A percentile compares a stretch with the other conserved stretches of the same genome.
Conservation (phyloP, 495 filamentous ascomycete species). For the Evansstolkia leycettana region DNA sequence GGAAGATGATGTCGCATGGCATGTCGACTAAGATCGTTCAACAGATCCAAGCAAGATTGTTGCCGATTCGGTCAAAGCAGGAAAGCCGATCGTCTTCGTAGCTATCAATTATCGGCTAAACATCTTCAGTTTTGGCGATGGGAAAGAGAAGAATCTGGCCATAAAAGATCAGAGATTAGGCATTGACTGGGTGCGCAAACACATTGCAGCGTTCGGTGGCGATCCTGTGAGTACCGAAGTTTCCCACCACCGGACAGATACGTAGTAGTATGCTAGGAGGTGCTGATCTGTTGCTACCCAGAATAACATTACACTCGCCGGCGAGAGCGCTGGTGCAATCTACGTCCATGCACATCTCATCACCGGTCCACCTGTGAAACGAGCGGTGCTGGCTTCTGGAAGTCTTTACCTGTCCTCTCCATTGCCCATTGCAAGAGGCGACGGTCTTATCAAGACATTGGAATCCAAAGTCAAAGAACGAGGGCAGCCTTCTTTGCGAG, state of each 20-base stretch:
- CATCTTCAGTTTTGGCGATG: slow-evolving; percentile 51
- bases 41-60: slow-evolving; percentile 23
- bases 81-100: slow-evolving; percentile 45
- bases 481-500: slow-evolving; percentile 16
- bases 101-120: slow-evolving; percentile 55
- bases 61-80: slow-evolving; percentile 19
- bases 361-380: slow-evolving; percentile 23
- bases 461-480: slow-evolving; percentile 19
- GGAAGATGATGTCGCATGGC: not conserved
- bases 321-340: slow-evolving; percentile 28
- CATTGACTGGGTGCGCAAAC: slow-evolving; percentile 47
- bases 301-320: slow-evolving; percentile 24
- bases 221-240: slow-evolving; percentile 41
- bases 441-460: slow-evolving; percentile 15
- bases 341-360: slow-evolving; percentile 29
- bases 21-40: no score
- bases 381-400: slow-evolving; percentile 24
- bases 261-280: no score
- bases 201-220: slow-evolving; percentile 51
- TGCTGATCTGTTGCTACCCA: no score
- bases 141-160: slow-evolving; percentile 40
- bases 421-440: slow-evolving; percentile 17
- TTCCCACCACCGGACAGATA: no score
- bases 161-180: slow-evolving; percentile 56
- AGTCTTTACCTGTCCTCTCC: slow-evolving; percentile 24